Base-by-base conservation (phyloP, 768 basidiomycete genomes). In the Mycena vulgaris region DNA sequence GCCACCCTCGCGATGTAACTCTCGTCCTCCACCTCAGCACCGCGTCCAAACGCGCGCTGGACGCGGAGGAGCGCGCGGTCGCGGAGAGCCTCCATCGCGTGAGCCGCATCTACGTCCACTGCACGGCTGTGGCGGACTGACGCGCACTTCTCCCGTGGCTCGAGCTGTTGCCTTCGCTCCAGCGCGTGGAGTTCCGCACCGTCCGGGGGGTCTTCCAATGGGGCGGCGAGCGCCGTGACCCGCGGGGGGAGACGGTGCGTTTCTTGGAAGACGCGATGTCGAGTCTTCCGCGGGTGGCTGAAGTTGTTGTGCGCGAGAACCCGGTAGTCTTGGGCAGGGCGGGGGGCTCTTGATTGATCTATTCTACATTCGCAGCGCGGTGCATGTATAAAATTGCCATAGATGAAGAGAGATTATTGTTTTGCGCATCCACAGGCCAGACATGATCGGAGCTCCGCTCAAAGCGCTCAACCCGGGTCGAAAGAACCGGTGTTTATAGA, bases 231-330 rank as follows among this genome's bases (percentile, higher is more conserved):
- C 49, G 35, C 25, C 37, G 60, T n/a, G 60, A 37, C 31, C 33
- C 51, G 51, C 31, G 30, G 25, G 62, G 25, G 19, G 27, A 33
- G 10, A 31, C 37, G 1, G 39, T 47, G 39, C 42, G 42, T n/a
- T 60, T 60, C n/a, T 13, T 55, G 35, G 52, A 42, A 39, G 63
- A 52, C 5, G 63, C 52, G 33, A 56, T 51, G 49, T 25, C 13
- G 33, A 25, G 21, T 0, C 33, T 63, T 1, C 48, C 61, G 21
- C 51, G 40, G 16, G 52, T 64, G 35, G 37, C 33, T 17, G 63
- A 33, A 30, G 63, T 45, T 11, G 5, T 55, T 13, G 51, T 31
- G 52, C 42, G 42, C 42, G 58, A 60, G 40, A 28, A 27, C 16
- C 49, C 49, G 25, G 27, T 31, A 14, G 49, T 51, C n/a, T n/a